These are phyloP conservation scores for Saccharomycopsis crataegensis DNA, from an alignment of 1,139 yeast genomes.

Conservation along the genomic window DNA sequence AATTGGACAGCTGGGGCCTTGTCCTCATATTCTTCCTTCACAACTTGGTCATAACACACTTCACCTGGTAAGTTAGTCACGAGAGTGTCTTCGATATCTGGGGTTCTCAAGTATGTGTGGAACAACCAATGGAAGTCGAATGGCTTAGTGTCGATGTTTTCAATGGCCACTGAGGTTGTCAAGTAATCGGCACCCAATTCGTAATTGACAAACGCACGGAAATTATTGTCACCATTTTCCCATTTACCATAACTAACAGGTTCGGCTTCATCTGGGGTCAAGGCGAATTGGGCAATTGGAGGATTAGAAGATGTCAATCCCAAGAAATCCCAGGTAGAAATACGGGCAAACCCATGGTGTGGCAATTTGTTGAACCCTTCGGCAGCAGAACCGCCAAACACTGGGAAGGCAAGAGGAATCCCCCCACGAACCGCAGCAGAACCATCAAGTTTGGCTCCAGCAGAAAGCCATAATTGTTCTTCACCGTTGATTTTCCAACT, in stretches of 20 bases:
- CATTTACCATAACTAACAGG: slow-evolving; percentile 47
- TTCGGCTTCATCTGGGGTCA: slow-evolving; percentile 76
- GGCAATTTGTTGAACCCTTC: slow-evolving; percentile 47
- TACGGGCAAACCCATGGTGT: slow-evolving; percentile 95
- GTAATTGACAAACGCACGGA: slow-evolving; percentile 68
- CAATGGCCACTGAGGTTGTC: slow-evolving; percentile 65
- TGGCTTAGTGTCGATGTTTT: slow-evolving; percentile 52
- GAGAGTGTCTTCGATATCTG: slow-evolving; percentile 68
- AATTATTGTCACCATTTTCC: slow-evolving; percentile 50
- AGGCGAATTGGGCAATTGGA: slow-evolving; percentile 78
- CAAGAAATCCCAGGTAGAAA: slow-evolving; percentile 82
- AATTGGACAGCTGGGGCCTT: slow-evolving; percentile 68
- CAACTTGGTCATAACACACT: slow-evolving; percentile 65
- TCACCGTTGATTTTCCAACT: slow-evolving; percentile 70
- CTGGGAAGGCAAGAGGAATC: slow-evolving; percentile 91
- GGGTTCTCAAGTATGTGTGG: slow-evolving; percentile 80
- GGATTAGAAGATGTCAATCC: slow-evolving; percentile 65
- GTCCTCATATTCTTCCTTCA: slow-evolving; percentile 55
- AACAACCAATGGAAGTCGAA: slow-evolving; percentile 91
- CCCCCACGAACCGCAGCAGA: slow-evolving; percentile 95
- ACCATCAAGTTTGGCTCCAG: slow-evolving; percentile 81
- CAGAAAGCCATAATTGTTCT: slow-evolving; percentile 69
- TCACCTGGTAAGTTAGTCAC: slow-evolving; percentile 74
- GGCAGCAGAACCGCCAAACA: slow-evolving; percentile 59
- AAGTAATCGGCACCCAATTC: slow-evolving; percentile 47